Base-by-base conservation (phyloP, 2,329 filamentous ascomycete genomes). In the Xylariaceae sp. region DNA sequence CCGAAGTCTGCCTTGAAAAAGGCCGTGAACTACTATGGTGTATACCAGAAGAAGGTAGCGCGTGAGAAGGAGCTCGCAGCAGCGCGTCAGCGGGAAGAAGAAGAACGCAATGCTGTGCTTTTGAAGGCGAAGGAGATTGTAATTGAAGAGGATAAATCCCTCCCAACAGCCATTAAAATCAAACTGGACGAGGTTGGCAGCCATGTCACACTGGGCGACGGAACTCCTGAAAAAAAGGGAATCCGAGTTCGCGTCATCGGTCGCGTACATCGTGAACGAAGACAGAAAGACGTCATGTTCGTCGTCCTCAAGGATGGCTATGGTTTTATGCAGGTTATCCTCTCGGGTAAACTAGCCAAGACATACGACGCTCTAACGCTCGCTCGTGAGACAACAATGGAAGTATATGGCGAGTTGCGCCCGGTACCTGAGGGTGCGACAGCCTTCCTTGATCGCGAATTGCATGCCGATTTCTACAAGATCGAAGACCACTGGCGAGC, bases 331-430 rank as follows among this genome's bases (percentile, higher is more conserved):
- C 83, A 85, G 57, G 75, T 80, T 2, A 92, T 62, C 47, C 18
- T 62, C 39, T 58, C 61, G 1, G 61, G 92, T 59, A 82, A 91
- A 64, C 82, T 97, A 68, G 88, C 90, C 66, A 92, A 91, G 80
- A 93, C 90, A n/a, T 95, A 95, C 78, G 91, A 96, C 71, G 89
- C 90, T 63, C 79, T 96, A 67, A 92, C 88, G 49, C 83, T 97
- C 67, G 90, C 90, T 37, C 86, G 88, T 63, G 92, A 93, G 76
- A 94, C 91, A n/a, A 90, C 90, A 55, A 85, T 97, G 71, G 86
- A 87, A 69, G 84, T 97, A 59, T 85, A 85, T 62, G 92, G 92
- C 67, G 89, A 95, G 79, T 86, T 97, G 81, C 86, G 85, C 72
- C 83, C 89, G 70, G 88, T 96, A 3, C 92, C 89, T 8, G 82